phyloP scores from a whole-genome alignment of 2,329 filamentous ascomycete genomes.

The Claviceps fusiformis region DNA sequence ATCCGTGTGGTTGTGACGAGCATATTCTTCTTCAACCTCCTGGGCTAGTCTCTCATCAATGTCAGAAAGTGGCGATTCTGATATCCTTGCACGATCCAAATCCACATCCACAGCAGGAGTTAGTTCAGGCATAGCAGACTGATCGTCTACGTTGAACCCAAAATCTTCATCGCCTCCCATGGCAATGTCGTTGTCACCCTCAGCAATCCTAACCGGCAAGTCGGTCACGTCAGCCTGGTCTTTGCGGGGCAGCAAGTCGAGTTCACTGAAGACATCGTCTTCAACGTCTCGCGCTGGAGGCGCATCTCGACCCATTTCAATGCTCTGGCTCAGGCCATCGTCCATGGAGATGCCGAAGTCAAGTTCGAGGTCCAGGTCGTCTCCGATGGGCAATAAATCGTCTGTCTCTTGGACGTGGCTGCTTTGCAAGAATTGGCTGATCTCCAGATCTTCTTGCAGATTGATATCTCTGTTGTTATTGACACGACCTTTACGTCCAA shows the following conservation, averaged over 20 bases:
- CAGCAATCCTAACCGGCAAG: constrained; percentile 45
- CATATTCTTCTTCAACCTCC: constrained; percentile 46
- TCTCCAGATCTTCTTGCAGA: constrained; percentile 53
- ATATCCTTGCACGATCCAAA: constrained; percentile 46
- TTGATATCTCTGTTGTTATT: constrained; percentile 54
- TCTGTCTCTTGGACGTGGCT: constrained; percentile 46
- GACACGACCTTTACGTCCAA: constrained; percentile 42
- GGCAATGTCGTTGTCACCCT: constrained; percentile 49
- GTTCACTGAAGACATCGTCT: constrained; percentile 54
- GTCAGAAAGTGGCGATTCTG: constrained; percentile 57
- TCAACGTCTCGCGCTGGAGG: constrained; percentile 53
- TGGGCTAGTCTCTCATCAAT: constrained; percentile 50
- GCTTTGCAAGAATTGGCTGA: constrained; percentile 70
- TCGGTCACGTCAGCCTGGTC: constrained; percentile 41
- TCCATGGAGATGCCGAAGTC: constrained; percentile 65
- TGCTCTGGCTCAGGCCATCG: constrained; percentile 50
- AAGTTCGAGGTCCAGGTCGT: constrained; percentile 58
- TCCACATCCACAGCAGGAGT: constrained; percentile 31
- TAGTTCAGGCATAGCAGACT: constrained; percentile 41
- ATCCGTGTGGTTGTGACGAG: constrained; percentile 38
- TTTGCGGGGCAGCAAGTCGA: constrained; percentile 43
- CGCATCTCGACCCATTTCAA: constrained; percentile 85
- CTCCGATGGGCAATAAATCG: constrained; percentile 43
- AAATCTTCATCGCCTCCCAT: constrained; percentile 51
- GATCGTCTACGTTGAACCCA: constrained; percentile 47